Evolutionary conservation across 2,329 filamentous ascomycete genomes (phyloP).

Genomic region (Verticillium albo-atrum): DNA sequence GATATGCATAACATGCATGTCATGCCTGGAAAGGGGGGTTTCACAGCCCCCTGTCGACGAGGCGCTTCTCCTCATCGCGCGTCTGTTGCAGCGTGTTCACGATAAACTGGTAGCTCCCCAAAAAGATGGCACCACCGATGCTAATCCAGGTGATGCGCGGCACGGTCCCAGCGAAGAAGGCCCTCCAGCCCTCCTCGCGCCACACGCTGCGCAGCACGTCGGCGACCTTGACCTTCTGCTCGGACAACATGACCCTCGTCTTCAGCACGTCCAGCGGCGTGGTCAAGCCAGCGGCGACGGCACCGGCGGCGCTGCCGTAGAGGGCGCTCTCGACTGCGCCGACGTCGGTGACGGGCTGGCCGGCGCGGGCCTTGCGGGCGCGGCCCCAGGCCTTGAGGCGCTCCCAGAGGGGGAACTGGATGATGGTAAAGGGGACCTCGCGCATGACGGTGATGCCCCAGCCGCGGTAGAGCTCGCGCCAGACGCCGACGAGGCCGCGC

Average conservation of each 20-base stretch:
- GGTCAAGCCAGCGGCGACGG: slow-evolving; percentile 79
- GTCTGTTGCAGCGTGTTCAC: slow-evolving; percentile 61
- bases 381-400: slow-evolving; percentile 72
- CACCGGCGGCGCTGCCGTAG: slow-evolving; percentile 80
- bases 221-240: slow-evolving; percentile 56
- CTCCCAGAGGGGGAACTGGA: slow-evolving; percentile 98
- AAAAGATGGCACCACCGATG: slow-evolving; percentile 86
- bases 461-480: slow-evolving; percentile 84
- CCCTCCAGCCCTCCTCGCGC: slow-evolving; percentile 56
- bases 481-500: slow-evolving; percentile 54
- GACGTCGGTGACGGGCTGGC: slow-evolving; percentile 35
- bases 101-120: slow-evolving; percentile 89
- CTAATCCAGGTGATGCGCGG: slow-evolving; percentile 94
- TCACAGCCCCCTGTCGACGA: not conserved
- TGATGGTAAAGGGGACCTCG: slow-evolving; percentile 94
- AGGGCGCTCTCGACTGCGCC: slow-evolving; percentile 75
- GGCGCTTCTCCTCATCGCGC: not conserved
- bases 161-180: slow-evolving; percentile 72
- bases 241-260: slow-evolving; percentile 90
- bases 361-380: slow-evolving; percentile 20
- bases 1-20: not conserved
- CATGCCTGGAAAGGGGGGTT: too few relatives aligned
- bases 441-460: slow-evolving; percentile 90
- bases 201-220: slow-evolving; percentile 61
- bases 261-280: slow-evolving; percentile 96